Evolutionary conservation across 148 eudicot genomes (phyloP).

Genomic region (Nepenthes mirabilis): DNA sequence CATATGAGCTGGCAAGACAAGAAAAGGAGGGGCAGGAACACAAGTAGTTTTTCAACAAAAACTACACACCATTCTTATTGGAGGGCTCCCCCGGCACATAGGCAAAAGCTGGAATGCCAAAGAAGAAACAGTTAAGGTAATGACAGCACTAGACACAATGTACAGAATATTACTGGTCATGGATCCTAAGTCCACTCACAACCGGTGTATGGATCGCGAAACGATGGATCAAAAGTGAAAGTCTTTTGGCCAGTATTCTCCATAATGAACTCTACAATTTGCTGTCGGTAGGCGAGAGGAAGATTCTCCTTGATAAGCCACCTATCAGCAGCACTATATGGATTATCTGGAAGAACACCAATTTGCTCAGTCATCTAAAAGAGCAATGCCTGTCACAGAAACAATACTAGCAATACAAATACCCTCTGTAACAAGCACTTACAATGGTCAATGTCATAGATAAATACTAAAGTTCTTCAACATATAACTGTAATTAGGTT

Average conservation of each 20-base stretch:
- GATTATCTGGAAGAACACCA: slow-evolving; percentile 49
- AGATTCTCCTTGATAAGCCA: slow-evolving; percentile 93
- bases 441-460: too few species aligned
- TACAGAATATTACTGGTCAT: neutral
- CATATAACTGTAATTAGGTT: too few species aligned
- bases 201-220: slow-evolving; percentile 93
- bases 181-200: slow-evolving; percentile 28
- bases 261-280: slow-evolving; percentile 84
- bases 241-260: slow-evolving; percentile 71
- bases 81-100: slow-evolving; percentile 80
- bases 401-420: neutral
- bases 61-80: slow-evolving; percentile 33
- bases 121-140: neutral
- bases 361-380: neutral
- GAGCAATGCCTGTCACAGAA: neutral
- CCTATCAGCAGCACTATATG: slow-evolving; percentile 82
- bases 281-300: slow-evolving; percentile 82
- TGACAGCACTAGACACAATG: neutral
- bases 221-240: slow-evolving; percentile 64
- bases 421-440: too few species aligned
- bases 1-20: slow-evolving; percentile 4
- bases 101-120: slow-evolving; percentile 68
- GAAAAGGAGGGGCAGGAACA: neutral
- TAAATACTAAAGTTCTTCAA: too few species aligned
- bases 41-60: neutral